A percentile compares a stretch with the other conserved stretches of the same genome.
phyloP scores from a whole-genome alignment of 2,329 filamentous ascomycete genomes.

The Metarhizium album region DNA sequence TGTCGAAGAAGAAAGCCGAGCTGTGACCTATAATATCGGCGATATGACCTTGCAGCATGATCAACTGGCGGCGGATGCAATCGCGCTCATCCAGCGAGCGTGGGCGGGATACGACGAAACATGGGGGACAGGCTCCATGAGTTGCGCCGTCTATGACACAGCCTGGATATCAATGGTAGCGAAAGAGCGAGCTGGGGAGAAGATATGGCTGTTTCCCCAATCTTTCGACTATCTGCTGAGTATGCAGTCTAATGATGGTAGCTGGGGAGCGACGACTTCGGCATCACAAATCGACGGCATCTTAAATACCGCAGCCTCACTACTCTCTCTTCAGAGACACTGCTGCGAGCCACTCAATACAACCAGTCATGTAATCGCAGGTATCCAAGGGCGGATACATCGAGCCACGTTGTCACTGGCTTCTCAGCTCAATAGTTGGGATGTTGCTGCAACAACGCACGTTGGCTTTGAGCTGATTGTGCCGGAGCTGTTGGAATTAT shows the following conservation, averaged over 20 bases:
- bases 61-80: too few relatives aligned
- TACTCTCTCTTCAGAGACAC: conserved; percentile 8
- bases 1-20: too few relatives aligned
- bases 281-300: conserved; percentile 8
- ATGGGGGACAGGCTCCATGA: too few relatives aligned
- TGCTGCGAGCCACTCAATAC: background rate
- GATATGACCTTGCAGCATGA: too few relatives aligned
- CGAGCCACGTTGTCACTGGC: conserved; percentile 2
- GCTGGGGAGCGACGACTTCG: conserved; percentile 3
- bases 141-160: background rate
- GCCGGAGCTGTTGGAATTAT: conserved; percentile 7
- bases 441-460: conserved; percentile 4
- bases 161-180: background rate
- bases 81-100: too few relatives aligned
- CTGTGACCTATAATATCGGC: too few relatives aligned
- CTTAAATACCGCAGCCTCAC: conserved; percentile 8
- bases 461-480: conserved; percentile 12
- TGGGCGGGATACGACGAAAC: too few relatives aligned
- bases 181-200: background rate
- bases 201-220: conserved; percentile 10
- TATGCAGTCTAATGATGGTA: conserved; percentile 5
- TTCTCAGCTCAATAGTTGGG: conserved; percentile 4
- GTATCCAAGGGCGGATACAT: background rate
- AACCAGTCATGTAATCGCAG: background rate
- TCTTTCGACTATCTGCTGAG: conserved; percentile 8